These are phyloP conservation scores for Exobasidium rhododendri DNA, from an alignment of 1,284 basidiomycete genomes.

Conservation along the genomic window DNA sequence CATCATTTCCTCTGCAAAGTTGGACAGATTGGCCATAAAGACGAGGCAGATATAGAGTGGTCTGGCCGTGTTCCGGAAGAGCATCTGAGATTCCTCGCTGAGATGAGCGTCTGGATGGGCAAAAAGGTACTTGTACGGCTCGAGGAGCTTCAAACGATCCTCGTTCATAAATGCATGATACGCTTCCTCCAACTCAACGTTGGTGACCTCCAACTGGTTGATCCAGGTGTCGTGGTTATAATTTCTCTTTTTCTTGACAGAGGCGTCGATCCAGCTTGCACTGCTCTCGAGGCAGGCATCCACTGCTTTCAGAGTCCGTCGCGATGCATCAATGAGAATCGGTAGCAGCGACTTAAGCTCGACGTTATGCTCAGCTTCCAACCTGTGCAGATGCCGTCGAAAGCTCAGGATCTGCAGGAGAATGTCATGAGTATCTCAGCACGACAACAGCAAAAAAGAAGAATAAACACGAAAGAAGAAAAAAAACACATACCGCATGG, in stretches of 20 bases:
- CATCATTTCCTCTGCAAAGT: constrained; percentile 58
- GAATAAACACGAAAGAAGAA: no score
- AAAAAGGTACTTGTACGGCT: constrained; percentile 56
- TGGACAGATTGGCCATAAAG: constrained; percentile 59
- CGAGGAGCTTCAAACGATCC: constrained; percentile 60
- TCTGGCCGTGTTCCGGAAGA: constrained; percentile 49
- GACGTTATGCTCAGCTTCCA: constrained; percentile 57
- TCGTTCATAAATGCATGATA: constrained; percentile 38
- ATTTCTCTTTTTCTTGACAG: constrained; percentile 47
- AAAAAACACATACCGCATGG: neutral
- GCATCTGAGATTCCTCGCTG: constrained; percentile 15
- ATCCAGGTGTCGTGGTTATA: constrained; percentile 38
- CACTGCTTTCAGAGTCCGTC: constrained; percentile 57
- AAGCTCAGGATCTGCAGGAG: constrained; percentile 35
- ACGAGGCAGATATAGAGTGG: constrained; percentile 60
- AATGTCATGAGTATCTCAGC: no score
- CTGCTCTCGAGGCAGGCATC: constrained; percentile 54
- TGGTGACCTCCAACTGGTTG: constrained; percentile 51
- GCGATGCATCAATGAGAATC: constrained; percentile 58
- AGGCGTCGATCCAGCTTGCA: constrained; percentile 36
- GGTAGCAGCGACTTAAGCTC: constrained; percentile 61
- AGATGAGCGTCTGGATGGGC: neutral
- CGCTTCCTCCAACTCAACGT: constrained; percentile 40
- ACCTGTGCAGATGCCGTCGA: constrained; percentile 56
- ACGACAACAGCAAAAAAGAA: no score